Conservation (phyloP, 139 green algal genomes). For the Diplosphaera chodatii region DNA sequence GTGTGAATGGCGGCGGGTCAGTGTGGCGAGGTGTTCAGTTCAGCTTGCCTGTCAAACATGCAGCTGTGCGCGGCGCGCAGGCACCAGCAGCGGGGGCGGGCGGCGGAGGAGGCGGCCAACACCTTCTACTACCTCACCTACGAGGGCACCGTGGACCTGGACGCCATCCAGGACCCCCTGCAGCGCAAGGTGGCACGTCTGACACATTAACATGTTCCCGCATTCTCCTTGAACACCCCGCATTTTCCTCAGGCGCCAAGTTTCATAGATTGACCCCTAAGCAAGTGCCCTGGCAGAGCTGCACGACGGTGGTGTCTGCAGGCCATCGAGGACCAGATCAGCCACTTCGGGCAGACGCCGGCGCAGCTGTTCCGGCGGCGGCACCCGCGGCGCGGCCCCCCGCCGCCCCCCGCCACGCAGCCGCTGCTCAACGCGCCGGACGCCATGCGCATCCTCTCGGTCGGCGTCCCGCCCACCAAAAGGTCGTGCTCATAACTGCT, state of each 20-base stretch:
- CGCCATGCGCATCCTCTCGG: constrained; percentile 16
- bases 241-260: too few relatives aligned
- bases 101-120: constrained; percentile 45
- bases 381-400: constrained; percentile 28
- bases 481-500: too few relatives aligned
- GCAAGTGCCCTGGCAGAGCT: too few relatives aligned
- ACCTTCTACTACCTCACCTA: constrained; percentile 87
- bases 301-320: too few relatives aligned
- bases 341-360: constrained; percentile 89
- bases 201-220: too few relatives aligned
- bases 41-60: too few relatives aligned
- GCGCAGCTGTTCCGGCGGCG: constrained; percentile 68
- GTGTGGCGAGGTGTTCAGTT: too few relatives aligned
- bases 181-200: background rate
- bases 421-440: constrained; percentile 40
- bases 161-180: constrained; percentile 19
- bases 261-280: too few relatives aligned
- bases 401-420: constrained; percentile 18
- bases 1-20: too few relatives aligned
- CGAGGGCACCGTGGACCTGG: constrained; percentile 65
- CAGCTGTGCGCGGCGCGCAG: too few relatives aligned
- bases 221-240: too few relatives aligned
- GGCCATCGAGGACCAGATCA: constrained; percentile 81
- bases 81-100: constrained; percentile 67
- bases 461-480: constrained; percentile 13